These are phyloP conservation scores for Erythrophleum fordii DNA, from an alignment of 306 rosid species.

Conservation along the genomic window DNA sequence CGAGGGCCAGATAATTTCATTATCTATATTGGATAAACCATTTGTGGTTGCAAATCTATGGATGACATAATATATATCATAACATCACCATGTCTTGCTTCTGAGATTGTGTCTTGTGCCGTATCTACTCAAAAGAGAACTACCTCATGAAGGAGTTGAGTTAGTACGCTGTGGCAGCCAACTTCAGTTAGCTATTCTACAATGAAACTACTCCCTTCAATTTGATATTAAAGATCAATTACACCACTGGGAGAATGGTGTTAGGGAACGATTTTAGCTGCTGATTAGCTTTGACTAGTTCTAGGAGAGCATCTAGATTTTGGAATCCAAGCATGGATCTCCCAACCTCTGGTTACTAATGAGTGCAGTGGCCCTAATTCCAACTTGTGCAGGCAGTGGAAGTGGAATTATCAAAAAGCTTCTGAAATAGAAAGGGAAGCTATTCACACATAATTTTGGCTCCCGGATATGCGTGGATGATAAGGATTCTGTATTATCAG, in stretches of 20 bases:
- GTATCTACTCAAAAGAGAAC: background rate
- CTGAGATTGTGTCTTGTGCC: background rate
- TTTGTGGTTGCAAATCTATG: background rate
- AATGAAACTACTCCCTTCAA: background rate
- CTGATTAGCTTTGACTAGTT: conserved; percentile 31
- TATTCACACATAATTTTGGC: conserved; percentile 43
- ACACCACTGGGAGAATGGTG: background rate
- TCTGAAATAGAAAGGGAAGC: conserved; percentile 46
- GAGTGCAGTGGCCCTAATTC: conserved; percentile 30
- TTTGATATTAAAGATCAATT: background rate
- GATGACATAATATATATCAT: background rate
- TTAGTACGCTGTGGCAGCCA: too few species aligned
- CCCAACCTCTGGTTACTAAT: conserved; percentile 35
- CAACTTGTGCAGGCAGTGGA: conserved; percentile 50
- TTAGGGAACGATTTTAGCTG: background rate
- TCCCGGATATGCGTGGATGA: conserved; percentile 54
- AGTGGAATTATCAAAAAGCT: conserved; percentile 33
- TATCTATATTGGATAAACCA: too few species aligned
- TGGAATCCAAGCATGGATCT: conserved; percentile 33
- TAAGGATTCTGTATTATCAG: conserved; percentile 61
- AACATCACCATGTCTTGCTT: background rate
- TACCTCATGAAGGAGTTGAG: background rate
- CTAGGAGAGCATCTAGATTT: conserved; percentile 18
- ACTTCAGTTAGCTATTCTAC: too few species aligned
- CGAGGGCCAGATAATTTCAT: too few species aligned